A percentile compares a stretch with the other conserved stretches of the same genome.
Evolutionary conservation across 2,329 filamentous ascomycete genomes (phyloP).

Genomic region (Trichoderma oligosporum): DNA sequence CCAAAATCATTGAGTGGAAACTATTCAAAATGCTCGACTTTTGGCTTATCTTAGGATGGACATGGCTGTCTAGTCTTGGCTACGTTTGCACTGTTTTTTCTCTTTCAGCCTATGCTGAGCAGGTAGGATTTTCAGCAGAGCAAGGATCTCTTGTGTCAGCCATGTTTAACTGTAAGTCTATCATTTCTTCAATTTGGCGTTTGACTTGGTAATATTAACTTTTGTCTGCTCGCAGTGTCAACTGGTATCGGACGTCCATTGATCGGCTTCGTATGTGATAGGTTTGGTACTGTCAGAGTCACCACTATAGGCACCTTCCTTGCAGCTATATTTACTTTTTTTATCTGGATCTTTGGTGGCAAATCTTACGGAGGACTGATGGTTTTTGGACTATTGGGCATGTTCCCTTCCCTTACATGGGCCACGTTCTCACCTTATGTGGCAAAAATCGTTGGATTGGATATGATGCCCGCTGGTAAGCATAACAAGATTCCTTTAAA

Average conservation of each 20-base stretch:
- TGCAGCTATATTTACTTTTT: conserved; percentile 3
- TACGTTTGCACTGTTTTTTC: conserved; percentile 75
- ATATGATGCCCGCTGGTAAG: neutral
- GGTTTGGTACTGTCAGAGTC: neutral
- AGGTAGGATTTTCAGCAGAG: conserved; percentile 61
- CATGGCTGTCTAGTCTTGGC: conserved; percentile 66
- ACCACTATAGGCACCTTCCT: neutral
- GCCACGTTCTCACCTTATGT: neutral
- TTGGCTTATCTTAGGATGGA: conserved; percentile 61
- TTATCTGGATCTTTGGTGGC: conserved; percentile 10
- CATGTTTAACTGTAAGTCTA: conserved; percentile 53
- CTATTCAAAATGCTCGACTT: conserved; percentile 63
- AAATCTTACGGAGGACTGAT: conserved; percentile 3
- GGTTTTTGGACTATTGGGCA: neutral
- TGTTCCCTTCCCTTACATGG: conserved; percentile 10
- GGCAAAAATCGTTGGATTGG: neutral
- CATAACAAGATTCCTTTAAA: neutral
- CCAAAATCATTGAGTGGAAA: conserved; percentile 60
- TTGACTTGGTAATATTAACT: neutral
- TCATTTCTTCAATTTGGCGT: neutral
- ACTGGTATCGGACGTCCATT: conserved; percentile 10
- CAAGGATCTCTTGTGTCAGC: conserved; percentile 71
- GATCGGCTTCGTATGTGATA: conserved; percentile 2
- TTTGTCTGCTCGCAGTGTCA: neutral
- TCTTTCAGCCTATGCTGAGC: conserved; percentile 67